phyloP scores from a whole-genome alignment of 805 yeast genomes.

The Lipomyces kockii region DNA sequence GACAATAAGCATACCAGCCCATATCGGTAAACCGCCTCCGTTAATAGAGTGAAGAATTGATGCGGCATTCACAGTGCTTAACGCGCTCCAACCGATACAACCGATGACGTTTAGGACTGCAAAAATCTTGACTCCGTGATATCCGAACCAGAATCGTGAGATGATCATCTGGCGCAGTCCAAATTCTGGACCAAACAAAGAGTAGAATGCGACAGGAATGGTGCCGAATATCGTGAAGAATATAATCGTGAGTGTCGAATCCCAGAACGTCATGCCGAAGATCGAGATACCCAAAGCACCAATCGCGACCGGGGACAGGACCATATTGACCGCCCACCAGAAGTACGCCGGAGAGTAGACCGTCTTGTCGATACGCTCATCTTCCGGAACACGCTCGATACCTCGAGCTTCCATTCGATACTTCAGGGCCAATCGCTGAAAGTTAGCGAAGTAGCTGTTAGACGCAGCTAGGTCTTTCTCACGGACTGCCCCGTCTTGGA shows the following conservation, averaged over 20 bases:
- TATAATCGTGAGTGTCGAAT: conserved; percentile 64
- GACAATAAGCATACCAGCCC: conserved; percentile 86
- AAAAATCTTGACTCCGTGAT: conserved; percentile 66
- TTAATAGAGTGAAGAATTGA: conserved; percentile 79
- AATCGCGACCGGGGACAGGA: conserved; percentile 75
- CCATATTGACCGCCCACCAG: conserved; percentile 79
- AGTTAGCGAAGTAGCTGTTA: background rate
- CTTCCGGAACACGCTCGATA: conserved; percentile 78
- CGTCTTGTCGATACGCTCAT: conserved; percentile 71
- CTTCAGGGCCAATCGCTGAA: conserved; percentile 10
- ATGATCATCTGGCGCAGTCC: conserved; percentile 88
- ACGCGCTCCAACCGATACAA: conserved; percentile 95
- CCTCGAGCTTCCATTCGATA: conserved; percentile 62
- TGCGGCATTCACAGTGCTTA: conserved; percentile 85
- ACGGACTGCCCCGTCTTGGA: background rate
- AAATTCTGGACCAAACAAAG: conserved; percentile 78
- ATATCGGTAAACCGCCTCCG: conserved; percentile 68
- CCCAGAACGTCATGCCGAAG: conserved; percentile 74
- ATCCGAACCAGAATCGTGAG: conserved; percentile 77
- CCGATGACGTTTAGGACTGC: conserved; percentile 78
- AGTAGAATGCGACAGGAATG: conserved; percentile 77
- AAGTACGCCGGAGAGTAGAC: conserved; percentile 68
- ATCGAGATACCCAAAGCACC: conserved; percentile 72
- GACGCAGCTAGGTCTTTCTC: conserved; percentile 11
- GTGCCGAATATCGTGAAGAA: conserved; percentile 77